Percentiles rank a stretch among this genome's conserved stretches.
These are phyloP conservation scores for Tagetes patula DNA, from an alignment of 129 eudicot genomes.

Conservation along the genomic window DNA sequence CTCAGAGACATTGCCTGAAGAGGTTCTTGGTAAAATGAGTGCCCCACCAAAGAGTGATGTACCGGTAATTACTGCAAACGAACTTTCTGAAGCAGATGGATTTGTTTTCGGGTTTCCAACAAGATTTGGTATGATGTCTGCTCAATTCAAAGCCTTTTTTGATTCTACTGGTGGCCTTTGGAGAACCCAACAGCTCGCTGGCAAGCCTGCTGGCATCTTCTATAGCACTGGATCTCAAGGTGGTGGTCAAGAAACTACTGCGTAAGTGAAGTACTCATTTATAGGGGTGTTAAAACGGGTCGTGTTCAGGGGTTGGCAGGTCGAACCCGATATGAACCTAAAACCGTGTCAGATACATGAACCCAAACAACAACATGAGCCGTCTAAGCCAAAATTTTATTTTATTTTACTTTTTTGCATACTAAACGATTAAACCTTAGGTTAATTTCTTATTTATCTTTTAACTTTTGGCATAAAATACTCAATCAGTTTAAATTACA, in stretches of 20 bases:
- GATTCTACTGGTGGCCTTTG: conserved; percentile 88
- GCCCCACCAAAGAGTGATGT: conserved; percentile 83
- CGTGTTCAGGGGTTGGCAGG: background rate
- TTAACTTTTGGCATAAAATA: too few species aligned
- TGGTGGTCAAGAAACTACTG: conserved; percentile 94
- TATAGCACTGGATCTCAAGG: conserved; percentile 86
- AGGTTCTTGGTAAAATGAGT: conserved; percentile 67
- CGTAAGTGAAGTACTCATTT: conserved; percentile 53
- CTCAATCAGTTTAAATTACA: background rate
- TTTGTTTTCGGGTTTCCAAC: conserved; percentile 85
- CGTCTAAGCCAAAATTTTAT: too few species aligned
- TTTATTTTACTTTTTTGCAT: too few species aligned
- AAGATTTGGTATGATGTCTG: conserved; percentile 97
- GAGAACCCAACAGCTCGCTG: conserved; percentile 71
- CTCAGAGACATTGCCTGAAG: conserved; percentile 73
- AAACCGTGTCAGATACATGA: background rate
- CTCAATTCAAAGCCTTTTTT: conserved; percentile 77
- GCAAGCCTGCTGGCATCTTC: conserved; percentile 92
- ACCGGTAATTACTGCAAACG: conserved; percentile 56
- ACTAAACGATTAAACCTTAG: too few species aligned
- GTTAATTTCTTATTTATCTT: background rate
- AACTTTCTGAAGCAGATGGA: conserved; percentile 80
- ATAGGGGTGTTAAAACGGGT: background rate
- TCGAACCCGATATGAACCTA: background rate
- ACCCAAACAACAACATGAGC: background rate